A percentile compares a stretch with the other conserved stretches of the same genome.
Conservation (phyloP, 2,329 filamentous ascomycete genomes). For the Aspergillus neoniger region DNA sequence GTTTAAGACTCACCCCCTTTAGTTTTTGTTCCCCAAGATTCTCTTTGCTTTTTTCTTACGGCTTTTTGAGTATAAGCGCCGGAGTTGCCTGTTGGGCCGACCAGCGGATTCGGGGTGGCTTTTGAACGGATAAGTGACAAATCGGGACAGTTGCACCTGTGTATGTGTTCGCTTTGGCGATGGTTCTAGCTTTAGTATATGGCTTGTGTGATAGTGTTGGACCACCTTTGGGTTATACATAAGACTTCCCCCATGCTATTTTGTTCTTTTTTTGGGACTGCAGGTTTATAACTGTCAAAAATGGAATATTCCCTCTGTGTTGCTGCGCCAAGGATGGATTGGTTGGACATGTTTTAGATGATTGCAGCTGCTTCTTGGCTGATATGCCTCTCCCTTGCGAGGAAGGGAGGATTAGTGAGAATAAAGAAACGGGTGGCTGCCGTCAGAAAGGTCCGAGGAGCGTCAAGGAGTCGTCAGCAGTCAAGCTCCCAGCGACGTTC, state of each 20-base stretch:
- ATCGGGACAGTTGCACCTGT: background rate
- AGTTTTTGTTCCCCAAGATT: background rate
- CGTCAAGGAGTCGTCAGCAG: background rate
- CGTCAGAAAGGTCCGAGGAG: background rate
- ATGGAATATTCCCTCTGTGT: slow-evolving; percentile 3
- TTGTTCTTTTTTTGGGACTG: background rate
- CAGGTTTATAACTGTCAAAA: background rate
- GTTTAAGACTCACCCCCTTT: background rate
- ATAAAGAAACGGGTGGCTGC: slow-evolving; percentile 3
- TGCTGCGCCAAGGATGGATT: background rate
- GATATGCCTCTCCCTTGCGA: background rate
- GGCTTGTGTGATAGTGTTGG: background rate
- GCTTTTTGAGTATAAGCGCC: background rate
- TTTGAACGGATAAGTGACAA: background rate
- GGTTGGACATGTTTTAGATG: background rate
- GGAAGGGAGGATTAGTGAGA: background rate
- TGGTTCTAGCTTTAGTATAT: background rate
- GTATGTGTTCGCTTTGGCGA: background rate
- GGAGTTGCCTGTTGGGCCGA: slow-evolving; percentile 1
- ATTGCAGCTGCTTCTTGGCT: background rate
- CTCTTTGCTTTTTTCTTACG: background rate
- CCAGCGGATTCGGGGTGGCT: background rate
- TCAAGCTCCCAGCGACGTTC: background rate
- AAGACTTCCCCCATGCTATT: background rate
- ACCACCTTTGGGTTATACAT: background rate